Percentiles rank a stretch among this genome's conserved stretches.
Conservation (phyloP, 169 alveolate species). For the Eimeria praecox region DNA sequence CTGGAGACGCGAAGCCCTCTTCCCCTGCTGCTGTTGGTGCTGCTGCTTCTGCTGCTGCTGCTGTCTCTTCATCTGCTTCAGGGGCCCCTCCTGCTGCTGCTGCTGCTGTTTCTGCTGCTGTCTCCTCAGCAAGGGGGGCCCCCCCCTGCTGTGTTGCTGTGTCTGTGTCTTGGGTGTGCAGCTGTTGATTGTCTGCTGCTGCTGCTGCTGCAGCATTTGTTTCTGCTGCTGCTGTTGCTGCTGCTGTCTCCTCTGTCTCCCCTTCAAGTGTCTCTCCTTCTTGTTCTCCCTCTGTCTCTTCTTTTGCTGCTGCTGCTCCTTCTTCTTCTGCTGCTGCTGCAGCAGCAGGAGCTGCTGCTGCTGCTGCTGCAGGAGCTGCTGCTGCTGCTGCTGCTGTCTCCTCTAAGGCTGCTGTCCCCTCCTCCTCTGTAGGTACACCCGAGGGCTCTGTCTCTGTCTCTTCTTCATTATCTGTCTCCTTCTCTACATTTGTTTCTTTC, state of each 20-base stretch:
- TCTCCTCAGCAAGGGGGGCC: too few species aligned
- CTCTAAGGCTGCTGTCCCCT: too few species aligned
- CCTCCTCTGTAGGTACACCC: too few species aligned
- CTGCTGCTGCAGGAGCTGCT: constrained; percentile 52
- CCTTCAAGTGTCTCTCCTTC: neutral
- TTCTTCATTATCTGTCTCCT: too few species aligned
- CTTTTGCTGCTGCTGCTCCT: constrained; percentile 43
- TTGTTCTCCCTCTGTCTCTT: neutral
- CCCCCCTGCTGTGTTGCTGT: constrained; percentile 71
- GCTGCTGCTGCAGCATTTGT: constrained; percentile 27
- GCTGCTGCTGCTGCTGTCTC: constrained; percentile 56
- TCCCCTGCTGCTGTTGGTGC: neutral
- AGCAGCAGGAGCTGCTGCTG: constrained; percentile 18
- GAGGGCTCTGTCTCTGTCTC: too few species aligned
- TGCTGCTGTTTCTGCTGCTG: neutral
- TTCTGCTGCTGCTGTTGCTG: constrained; percentile 33
- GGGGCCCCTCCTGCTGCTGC: neutral
- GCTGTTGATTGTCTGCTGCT: constrained; percentile 20
- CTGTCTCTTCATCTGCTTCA: too few species aligned
- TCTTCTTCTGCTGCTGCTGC: constrained; percentile 40
- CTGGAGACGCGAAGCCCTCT: neutral
- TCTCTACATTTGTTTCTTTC: too few species aligned
- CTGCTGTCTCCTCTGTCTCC: neutral
- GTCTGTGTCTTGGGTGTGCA: constrained; percentile 28
- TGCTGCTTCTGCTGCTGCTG: neutral